Evolutionary conservation across 495 filamentous ascomycete genomes (phyloP).

Genomic region (Aspergillus egyptiacus): DNA sequence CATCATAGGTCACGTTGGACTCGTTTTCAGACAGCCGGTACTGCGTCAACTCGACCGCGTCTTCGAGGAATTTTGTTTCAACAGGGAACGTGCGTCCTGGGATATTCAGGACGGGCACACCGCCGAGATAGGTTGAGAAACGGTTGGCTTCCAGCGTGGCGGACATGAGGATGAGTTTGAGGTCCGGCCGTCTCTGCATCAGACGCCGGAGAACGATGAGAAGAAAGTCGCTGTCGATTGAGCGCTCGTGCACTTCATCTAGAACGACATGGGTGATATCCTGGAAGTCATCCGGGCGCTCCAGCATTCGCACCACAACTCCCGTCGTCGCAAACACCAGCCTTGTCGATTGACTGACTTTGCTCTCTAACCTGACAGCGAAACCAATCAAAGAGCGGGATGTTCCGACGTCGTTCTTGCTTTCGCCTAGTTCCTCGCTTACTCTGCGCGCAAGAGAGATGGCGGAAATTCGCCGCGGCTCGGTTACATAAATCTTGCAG

Average conservation of each 20-base stretch:
- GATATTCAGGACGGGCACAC: constrained; percentile 79
- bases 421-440: constrained; percentile 89
- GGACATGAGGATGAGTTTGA: constrained; percentile 90
- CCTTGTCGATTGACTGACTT: constrained; percentile 69
- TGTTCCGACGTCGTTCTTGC: constrained; percentile 73
- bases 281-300: constrained; percentile 73
- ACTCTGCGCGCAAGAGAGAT: constrained; percentile 88
- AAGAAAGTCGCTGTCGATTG: constrained; percentile 93
- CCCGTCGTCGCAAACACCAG: constrained; percentile 83
- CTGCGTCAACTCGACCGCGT: constrained; percentile 77
- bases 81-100: constrained; percentile 94
- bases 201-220: constrained; percentile 83
- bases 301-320: constrained; percentile 95
- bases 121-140: constrained; percentile 80
- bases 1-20: constrained; percentile 36
- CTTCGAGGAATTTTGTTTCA: constrained; percentile 78
- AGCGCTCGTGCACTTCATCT: constrained; percentile 91
- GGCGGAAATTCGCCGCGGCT: constrained; percentile 93
- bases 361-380: constrained; percentile 85
- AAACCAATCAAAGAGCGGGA: constrained; percentile 81
- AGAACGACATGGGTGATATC: constrained; percentile 90
- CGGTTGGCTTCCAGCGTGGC: constrained; percentile 88
- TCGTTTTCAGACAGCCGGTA: constrained; percentile 55
- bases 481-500: constrained; percentile 92
- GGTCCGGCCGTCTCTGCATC: constrained; percentile 60